Evolutionary conservation across 1,139 yeast species (phyloP).

Genomic region (Blastobotrys serpentis): DNA sequence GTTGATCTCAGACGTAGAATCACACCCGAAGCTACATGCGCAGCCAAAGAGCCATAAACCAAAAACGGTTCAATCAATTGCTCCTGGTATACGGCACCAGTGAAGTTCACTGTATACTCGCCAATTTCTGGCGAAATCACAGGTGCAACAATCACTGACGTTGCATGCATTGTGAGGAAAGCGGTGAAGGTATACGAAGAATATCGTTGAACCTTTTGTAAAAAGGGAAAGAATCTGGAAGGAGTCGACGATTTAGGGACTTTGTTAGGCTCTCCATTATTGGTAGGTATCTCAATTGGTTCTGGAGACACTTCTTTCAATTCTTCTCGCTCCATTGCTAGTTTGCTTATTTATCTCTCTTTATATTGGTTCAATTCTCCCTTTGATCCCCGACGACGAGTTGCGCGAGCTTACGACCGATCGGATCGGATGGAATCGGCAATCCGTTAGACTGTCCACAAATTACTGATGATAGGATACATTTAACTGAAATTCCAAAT

Average conservation of each 20-base stretch:
- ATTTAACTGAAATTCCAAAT: too few species aligned
- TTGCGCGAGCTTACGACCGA: too few species aligned
- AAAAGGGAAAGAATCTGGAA: constrained; percentile 10
- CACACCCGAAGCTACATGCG: constrained; percentile 56
- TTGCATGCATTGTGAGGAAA: constrained; percentile 58
- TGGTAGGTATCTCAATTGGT: constrained; percentile 13
- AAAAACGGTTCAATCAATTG: constrained; percentile 50
- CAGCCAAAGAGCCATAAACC: constrained; percentile 48
- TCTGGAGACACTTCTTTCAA: constrained; percentile 18
- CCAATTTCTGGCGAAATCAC: constrained; percentile 48
- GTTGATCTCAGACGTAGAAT: constrained; percentile 45
- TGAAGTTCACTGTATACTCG: constrained; percentile 59
- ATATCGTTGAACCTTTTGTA: constrained; percentile 50
- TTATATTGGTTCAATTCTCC: neutral
- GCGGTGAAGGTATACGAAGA: constrained; percentile 59
- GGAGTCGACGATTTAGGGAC: constrained; percentile 4
- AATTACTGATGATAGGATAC: too few species aligned
- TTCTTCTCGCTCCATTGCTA: too few species aligned
- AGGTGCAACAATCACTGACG: constrained; percentile 59
- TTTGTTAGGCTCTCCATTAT: constrained; percentile 4
- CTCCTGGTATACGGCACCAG: constrained; percentile 60
- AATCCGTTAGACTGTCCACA: too few species aligned
- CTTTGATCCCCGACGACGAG: too few species aligned
- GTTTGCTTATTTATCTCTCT: constrained; percentile 1
- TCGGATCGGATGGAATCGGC: neutral